Evolutionary conservation across 345 rosid species (phyloP).

Genomic region (Mercurialis annua): DNA sequence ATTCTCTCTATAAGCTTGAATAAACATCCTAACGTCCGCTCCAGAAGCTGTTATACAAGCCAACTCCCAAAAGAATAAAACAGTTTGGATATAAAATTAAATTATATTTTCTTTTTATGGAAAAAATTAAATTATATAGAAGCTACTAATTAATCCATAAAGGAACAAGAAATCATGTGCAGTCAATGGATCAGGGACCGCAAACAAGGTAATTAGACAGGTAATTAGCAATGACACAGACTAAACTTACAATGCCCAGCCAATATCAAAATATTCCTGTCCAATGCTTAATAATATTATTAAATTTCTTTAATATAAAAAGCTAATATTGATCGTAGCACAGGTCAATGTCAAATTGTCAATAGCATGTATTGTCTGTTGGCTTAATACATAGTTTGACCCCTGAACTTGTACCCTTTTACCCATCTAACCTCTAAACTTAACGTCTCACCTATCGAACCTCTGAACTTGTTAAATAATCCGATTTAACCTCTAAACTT

Average conservation of each 20-base stretch:
- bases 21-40: constrained; percentile 33
- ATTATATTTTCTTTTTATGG: no score
- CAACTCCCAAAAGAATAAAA: constrained; percentile 29
- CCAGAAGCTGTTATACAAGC: constrained; percentile 40
- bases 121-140: not conserved
- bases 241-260: not conserved
- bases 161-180: not conserved
- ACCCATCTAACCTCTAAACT: no score
- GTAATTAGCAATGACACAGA: not conserved
- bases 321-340: not conserved
- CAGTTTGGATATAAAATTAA: constrained; percentile 18
- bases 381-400: no score
- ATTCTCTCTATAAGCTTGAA: no score
- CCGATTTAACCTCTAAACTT: no score
- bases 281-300: not conserved
- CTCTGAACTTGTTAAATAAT: no score
- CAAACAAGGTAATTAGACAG: no score
- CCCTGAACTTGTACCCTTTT: no score
- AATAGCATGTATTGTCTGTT: no score
- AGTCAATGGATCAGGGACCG: not conserved
- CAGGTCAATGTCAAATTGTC: not conserved
- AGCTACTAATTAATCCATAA: not conserved
- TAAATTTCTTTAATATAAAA: not conserved
- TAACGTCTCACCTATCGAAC: no score
- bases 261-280: constrained; percentile 4